Base-by-base conservation (phyloP, 2,329 filamentous ascomycete species). In the Botryotinia globosa region DNA sequence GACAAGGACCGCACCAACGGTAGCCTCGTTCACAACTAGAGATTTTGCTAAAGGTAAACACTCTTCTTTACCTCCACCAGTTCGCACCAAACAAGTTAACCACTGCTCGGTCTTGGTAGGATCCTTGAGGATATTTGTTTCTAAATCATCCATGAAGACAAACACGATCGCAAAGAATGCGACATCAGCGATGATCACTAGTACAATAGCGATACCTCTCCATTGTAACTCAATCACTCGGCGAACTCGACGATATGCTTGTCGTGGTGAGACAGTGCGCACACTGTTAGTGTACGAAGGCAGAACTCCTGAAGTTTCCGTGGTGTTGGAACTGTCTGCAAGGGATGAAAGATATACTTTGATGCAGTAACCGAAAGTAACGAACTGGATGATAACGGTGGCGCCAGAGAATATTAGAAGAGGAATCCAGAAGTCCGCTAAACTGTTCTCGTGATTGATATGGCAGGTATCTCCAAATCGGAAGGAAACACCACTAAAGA, bases 131-230 rank as follows among this genome's bases (percentile, higher is more conserved):
- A 78, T 71, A 45, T 74, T 77, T 25, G 74, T 70, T 65, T 78
- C 74, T 25, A 92, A 87, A 77, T 91, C 91, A 82, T 97, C 92
- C 79, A 97, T 88, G 80, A 93, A 93, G 66, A 98, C 91, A 80
- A 98, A 98, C 71, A 97, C 88, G 63, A 97, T 86, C 2, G 94
- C 91, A 82, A 98, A 98, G 86, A 97, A 97, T 78, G 98, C 90
- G 75, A 98, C 94, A 80, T 98, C 94, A 74, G 89, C 88, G 73
- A 98, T 88, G 77, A 98, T 97, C 80, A 98, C 91, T 69, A 97
- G 85, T 22, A 98, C 94, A 74, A 98, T 93, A 61, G 90, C 89
- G 74, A 98, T 95, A 62, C 94, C 95, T 77, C 95, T 89, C 96
- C 96, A 99, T 82, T 99, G 96, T 6, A 98, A 88, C 80, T 92